These are phyloP conservation scores for Boletus pseudopeckii DNA, from an alignment of 768 basidiomycete genomes.

Conservation along the genomic window DNA sequence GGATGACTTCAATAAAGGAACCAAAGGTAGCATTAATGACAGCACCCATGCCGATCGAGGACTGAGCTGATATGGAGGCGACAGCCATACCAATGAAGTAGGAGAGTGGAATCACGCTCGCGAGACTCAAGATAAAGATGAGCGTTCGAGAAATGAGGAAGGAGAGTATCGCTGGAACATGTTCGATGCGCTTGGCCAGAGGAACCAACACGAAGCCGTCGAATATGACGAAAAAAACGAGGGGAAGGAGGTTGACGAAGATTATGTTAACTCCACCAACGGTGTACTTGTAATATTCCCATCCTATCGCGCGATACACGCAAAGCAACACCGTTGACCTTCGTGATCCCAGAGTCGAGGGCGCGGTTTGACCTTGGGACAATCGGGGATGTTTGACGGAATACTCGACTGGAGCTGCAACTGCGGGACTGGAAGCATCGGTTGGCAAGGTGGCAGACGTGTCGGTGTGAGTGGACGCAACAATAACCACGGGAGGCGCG, in stretches of 20 bases:
- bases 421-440: constrained; percentile 7
- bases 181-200: constrained; percentile 59
- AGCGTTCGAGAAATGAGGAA: constrained; percentile 69
- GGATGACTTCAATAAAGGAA: constrained; percentile 94
- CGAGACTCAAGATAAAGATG: constrained; percentile 81
- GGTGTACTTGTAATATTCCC: constrained; percentile 98
- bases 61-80: constrained; percentile 97
- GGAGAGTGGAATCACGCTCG: constrained; percentile 92
- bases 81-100: constrained; percentile 99
- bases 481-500: constrained; percentile 68
- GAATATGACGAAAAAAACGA: constrained; percentile 95
- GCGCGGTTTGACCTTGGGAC: constrained; percentile 85
- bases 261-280: constrained; percentile 98
- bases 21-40: constrained; percentile 99
- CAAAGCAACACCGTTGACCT: constrained; percentile 89
- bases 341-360: constrained; percentile 63
- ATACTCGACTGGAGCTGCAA: constrained; percentile 41
- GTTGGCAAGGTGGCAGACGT: constrained; percentile 4
- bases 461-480: constrained; percentile 30
- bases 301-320: constrained; percentile 86
- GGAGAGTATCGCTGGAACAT: constrained; percentile 61
- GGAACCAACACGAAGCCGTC: constrained; percentile 83
- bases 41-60: constrained; percentile 98
- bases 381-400: constrained; percentile 72
- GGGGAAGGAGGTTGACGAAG: constrained; percentile 90